phyloP scores from a whole-genome alignment of 2,329 filamentous ascomycete species.

The Colletotrichum nymphaeae region DNA sequence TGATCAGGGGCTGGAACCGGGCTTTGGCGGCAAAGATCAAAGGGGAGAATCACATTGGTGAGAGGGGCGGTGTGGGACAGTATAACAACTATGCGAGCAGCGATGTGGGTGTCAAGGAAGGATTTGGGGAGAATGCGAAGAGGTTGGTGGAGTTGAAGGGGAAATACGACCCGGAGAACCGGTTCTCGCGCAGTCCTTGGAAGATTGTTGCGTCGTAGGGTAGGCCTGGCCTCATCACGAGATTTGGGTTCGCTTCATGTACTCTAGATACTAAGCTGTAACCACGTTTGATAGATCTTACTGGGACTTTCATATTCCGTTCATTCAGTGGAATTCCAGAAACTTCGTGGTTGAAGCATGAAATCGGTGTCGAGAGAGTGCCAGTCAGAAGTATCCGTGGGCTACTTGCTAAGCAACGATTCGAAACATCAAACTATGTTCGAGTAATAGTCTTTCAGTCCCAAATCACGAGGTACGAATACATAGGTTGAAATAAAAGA shows the following conservation, averaged over 20 bases:
- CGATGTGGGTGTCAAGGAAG: conserved; percentile 41
- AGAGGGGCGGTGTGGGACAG: conserved; percentile 39
- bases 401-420: too few species aligned
- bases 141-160: conserved; percentile 46
- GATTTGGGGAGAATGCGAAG: conserved; percentile 45
- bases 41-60: conserved; percentile 38
- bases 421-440: too few species aligned
- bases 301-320: too few species aligned
- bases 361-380: too few species aligned
- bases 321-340: too few species aligned
- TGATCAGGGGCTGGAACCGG: conserved; percentile 52
- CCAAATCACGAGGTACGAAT: background rate
- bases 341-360: too few species aligned
- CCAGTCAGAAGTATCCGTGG: too few species aligned
- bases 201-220: background rate
- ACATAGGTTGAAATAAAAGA: background rate
- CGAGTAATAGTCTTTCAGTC: background rate
- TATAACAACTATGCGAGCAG: conserved; percentile 45
- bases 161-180: conserved; percentile 47
- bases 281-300: too few species aligned
- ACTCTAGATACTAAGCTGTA: too few species aligned
- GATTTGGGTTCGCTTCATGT: background rate
- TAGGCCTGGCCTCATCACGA: background rate
- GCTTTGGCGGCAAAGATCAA: conserved; percentile 43
- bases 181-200: conserved; percentile 39